A percentile compares a stretch with the other conserved stretches of the same genome.
Evolutionary conservation across 179 eudicot genomes (phyloP).

Genomic region (Carnegiea gigantea): DNA sequence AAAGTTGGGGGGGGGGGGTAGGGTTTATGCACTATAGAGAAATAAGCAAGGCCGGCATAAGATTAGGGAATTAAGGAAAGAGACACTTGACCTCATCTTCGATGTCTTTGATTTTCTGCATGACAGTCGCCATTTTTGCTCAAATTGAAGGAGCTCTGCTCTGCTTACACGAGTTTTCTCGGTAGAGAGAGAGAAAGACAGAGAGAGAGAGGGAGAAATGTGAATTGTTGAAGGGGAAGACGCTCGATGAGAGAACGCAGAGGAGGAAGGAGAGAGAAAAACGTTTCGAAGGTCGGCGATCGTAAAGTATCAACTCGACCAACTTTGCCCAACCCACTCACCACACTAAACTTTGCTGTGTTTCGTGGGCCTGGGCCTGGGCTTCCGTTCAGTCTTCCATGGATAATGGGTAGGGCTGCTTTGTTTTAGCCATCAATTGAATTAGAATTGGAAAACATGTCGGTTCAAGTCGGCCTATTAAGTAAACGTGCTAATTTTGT

Average conservation of each 20-base stretch:
- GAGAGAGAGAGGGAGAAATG: constrained; percentile 7
- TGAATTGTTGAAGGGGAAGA: background rate
- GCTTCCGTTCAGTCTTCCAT: background rate
- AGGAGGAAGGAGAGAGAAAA: background rate
- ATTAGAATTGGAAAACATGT: no score
- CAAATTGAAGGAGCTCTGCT: constrained; percentile 3
- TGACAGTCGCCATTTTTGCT: constrained; percentile 45
- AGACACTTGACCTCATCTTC: constrained; percentile 47
- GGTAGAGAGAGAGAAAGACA: background rate
- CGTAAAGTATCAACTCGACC: background rate
- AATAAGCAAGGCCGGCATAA: background rate
- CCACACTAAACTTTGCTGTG: background rate
- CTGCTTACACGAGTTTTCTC: background rate
- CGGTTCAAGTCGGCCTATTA: no score
- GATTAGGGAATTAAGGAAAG: background rate
- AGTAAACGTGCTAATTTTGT: no score
- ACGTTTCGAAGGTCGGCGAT: background rate
- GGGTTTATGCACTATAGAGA: background rate
- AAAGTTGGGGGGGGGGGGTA: background rate
- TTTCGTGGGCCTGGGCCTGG: background rate
- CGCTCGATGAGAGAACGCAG: background rate
- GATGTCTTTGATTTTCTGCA: constrained; percentile 56
- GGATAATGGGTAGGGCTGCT: no score
- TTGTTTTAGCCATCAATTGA: no score
- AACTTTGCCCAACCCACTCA: no score